These are phyloP conservation scores for Phoma sp. DNA, from an alignment of 2,329 filamentous ascomycete genomes.

Conservation along the genomic window DNA sequence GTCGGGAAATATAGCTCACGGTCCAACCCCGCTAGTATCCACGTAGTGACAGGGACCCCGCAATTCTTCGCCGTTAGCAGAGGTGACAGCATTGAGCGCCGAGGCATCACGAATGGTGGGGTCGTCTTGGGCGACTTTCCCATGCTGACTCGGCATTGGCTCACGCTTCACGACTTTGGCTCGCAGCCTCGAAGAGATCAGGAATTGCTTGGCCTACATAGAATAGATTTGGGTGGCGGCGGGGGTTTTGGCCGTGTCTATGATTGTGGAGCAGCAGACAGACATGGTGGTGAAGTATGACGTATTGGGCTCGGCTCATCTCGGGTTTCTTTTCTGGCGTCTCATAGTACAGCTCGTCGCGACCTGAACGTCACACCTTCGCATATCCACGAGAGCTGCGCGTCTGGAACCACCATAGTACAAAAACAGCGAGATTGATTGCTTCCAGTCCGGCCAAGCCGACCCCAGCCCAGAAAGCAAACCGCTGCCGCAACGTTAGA, in stretches of 20 bases:
- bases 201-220: too few species aligned
- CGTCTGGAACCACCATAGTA: constrained; percentile 21
- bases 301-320: background rate
- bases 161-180: background rate
- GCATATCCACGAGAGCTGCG: constrained; percentile 20
- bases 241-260: too few species aligned
- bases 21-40: constrained; percentile 8
- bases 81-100: constrained; percentile 7
- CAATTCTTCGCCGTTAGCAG: constrained; percentile 6
- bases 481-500: constrained; percentile 14
- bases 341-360: background rate
- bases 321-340: background rate
- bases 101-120: constrained; percentile 23
- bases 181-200: background rate
- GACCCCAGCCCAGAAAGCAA: constrained; percentile 27
- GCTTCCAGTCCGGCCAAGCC: constrained; percentile 22
- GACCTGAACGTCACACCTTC: constrained; percentile 7
- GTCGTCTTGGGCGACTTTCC: constrained; percentile 20
- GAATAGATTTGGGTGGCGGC: too few species aligned
- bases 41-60: constrained; percentile 14
- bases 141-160: constrained; percentile 19
- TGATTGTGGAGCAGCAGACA: background rate
- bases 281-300: background rate
- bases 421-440: constrained; percentile 23
- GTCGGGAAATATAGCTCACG: background rate